Evolutionary conservation across 352 stramenopile genomes (phyloP).

Genomic region (Ochromonadaceae sp.): DNA sequence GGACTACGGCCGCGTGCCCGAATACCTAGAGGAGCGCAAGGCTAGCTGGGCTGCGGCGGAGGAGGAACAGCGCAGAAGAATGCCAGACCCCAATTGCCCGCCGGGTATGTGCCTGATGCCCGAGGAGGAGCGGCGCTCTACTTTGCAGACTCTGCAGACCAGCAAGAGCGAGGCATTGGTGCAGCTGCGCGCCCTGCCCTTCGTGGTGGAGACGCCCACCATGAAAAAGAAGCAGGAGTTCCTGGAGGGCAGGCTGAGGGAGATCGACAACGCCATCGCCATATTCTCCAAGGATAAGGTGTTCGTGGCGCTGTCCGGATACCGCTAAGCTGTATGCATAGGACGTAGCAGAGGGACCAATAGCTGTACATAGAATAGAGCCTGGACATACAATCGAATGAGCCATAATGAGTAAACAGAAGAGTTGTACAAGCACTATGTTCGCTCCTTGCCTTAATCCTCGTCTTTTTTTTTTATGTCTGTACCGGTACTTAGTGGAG

Average conservation of each 20-base stretch:
- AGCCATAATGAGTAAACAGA: no score
- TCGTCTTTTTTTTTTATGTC: no score
- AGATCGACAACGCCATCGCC: conserved; percentile 69
- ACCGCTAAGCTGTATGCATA: not conserved
- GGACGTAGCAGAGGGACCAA: not conserved
- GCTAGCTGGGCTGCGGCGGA: conserved; percentile 56
- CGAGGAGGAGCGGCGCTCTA: conserved; percentile 47
- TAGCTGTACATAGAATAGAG: no score
- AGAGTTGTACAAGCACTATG: no score
- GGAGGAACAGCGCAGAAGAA: conserved; percentile 47
- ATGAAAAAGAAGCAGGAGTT: conserved; percentile 58
- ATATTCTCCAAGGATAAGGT: conserved; percentile 65
- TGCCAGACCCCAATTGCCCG: conserved; percentile 59
- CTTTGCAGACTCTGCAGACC: conserved; percentile 38
- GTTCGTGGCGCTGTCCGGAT: conserved; percentile 45
- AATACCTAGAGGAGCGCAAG: conserved; percentile 26
- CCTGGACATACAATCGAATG: no score
- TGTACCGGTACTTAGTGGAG: no score
- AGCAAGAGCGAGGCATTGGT: conserved; percentile 42
- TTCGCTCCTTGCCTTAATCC: no score
- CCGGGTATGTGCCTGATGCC: conserved; percentile 58
- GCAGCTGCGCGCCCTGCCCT: conserved; percentile 51
- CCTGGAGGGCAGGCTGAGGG: conserved; percentile 54
- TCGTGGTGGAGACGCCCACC: conserved; percentile 58
- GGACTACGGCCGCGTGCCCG: conserved; percentile 22